Conservation (phyloP, 208 protist species). For the Trypanosoma lewisi region DNA sequence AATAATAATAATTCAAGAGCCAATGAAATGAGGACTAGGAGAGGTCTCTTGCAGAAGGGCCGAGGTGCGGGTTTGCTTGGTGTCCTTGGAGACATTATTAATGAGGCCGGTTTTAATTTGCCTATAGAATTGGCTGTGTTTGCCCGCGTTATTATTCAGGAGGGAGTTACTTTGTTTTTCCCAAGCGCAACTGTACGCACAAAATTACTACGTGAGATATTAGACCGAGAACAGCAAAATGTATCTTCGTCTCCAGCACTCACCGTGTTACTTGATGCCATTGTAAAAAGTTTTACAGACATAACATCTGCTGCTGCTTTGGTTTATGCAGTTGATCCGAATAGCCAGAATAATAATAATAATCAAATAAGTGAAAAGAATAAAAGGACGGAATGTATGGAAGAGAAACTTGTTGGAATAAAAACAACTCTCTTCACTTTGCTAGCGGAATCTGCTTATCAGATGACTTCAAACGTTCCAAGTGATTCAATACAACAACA, state of each 20-base stretch:
- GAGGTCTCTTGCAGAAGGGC: not conserved
- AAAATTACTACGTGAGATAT: slow-evolving; percentile 62
- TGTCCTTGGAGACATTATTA: slow-evolving; percentile 70
- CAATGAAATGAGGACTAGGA: not conserved
- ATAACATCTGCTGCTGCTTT: slow-evolving; percentile 20
- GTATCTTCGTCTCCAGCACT: slow-evolving; percentile 19
- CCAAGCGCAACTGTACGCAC: slow-evolving; percentile 53
- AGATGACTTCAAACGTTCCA: slow-evolving; percentile 13
- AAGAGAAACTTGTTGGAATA: slow-evolving; percentile 13
- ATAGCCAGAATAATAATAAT: no score
- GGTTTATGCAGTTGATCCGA: not conserved
- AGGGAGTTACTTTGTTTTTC: slow-evolving; percentile 81
- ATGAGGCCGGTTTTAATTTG: slow-evolving; percentile 58
- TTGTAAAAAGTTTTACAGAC: slow-evolving; percentile 31
- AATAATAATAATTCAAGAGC: no score
- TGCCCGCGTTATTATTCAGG: slow-evolving; percentile 47
- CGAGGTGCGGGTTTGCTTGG: slow-evolving; percentile 45
- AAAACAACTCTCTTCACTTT: slow-evolving; percentile 26
- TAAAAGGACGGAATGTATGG: not conserved
- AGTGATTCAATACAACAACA: slow-evolving; percentile 15
- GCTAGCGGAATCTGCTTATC: slow-evolving; percentile 21
- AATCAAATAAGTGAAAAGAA: not conserved
- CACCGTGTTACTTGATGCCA: slow-evolving; percentile 23
- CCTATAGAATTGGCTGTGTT: slow-evolving; percentile 44
- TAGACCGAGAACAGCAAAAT: slow-evolving; percentile 25